Evolutionary conservation across 805 yeast species (phyloP).

Genomic region (Metschnikowia bowlesiae): DNA sequence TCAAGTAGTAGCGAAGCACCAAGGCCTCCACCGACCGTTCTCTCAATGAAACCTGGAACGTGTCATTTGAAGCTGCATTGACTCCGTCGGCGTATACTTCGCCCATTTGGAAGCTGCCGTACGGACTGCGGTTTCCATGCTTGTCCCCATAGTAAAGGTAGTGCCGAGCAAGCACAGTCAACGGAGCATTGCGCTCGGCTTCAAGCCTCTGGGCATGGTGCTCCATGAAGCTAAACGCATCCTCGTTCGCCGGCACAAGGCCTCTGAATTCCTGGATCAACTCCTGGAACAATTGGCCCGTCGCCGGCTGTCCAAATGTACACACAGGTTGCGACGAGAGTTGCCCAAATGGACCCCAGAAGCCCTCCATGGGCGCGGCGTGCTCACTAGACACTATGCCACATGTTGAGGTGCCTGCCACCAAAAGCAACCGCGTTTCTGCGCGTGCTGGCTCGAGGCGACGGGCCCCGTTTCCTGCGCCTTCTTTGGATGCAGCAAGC

Average conservation of each 20-base stretch:
- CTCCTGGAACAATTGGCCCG: constrained; percentile 50
- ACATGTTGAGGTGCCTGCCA: constrained; percentile 64
- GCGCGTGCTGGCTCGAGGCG: not conserved
- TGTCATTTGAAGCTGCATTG: constrained; percentile 15
- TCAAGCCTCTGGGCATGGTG: constrained; percentile 21
- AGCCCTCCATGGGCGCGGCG: constrained; percentile 36
- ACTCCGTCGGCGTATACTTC: constrained; percentile 48
- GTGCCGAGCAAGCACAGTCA: constrained; percentile 27
- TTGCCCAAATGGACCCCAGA: constrained; percentile 59
- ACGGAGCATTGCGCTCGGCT: constrained; percentile 15
- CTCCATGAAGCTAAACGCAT: constrained; percentile 19
- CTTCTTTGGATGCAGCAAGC: not conserved
- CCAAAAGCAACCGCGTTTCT: constrained; percentile 34
- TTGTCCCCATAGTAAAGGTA: constrained; percentile 52
- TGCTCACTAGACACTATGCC: constrained; percentile 27
- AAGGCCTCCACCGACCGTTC: constrained; percentile 29
- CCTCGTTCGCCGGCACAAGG: constrained; percentile 1
- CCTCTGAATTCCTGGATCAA: constrained; percentile 33
- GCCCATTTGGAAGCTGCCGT: constrained; percentile 44
- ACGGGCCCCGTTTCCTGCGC: not conserved
- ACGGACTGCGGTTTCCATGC: constrained; percentile 57
- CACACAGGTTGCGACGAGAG: constrained; percentile 33
- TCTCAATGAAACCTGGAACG: constrained; percentile 10
- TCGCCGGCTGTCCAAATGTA: constrained; percentile 56
- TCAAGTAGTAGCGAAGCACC: constrained; percentile 40